Evolutionary conservation across 2,329 filamentous ascomycete genomes (phyloP), one percentile per base, ranked within the genome.

Genomic region (Stagonosporopsis rhizophila): DNA sequence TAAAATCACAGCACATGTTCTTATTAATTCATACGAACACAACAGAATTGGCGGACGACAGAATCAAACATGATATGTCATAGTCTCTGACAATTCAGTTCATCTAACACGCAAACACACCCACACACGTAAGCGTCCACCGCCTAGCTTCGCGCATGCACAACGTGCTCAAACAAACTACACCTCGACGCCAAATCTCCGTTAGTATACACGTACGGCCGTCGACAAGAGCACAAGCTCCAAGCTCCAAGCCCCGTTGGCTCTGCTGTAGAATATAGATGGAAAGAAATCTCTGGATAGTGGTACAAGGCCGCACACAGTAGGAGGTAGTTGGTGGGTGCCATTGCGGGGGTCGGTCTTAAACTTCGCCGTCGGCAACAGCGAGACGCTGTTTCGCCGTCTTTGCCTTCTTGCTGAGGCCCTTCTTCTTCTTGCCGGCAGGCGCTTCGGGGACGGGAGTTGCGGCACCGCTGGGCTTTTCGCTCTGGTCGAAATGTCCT

Each of bases 401-500:
- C 75, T 81, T 82, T n/a, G 80, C 80, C 69, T 82, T 82, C 69
- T 82, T 82, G 64, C 74, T 78, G 52, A 79, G 73, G 14, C 78
- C 75, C 19, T 64, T 59, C 44, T 79, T 78, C 78, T 85, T 81
- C 72, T 82, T 65, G 49, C 65, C 61, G 8, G 67, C 58, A 12
- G 65, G 58, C 15, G 62, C 62, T 57, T 74, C 72, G 45, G 87
- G 86, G 11, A 89, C 84, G 0, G 92, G 93, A 1, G 95, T 97
- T 3, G 91, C 92, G 0, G 92, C 88, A 32, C 93, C 95, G 2
- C 91, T 96, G 22, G 87, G 86, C 72, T 96, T 95, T 65, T 88
- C 89, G 67, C 85, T 88, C 74, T 96, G 92, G 67, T 98, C 94
- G 78, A 99, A 99, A 75, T 96, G 88, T 58, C 95, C 95, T 83